Base-by-base conservation (phyloP, 1,284 basidiomycete genomes). In the Termitomyces sp. region DNA sequence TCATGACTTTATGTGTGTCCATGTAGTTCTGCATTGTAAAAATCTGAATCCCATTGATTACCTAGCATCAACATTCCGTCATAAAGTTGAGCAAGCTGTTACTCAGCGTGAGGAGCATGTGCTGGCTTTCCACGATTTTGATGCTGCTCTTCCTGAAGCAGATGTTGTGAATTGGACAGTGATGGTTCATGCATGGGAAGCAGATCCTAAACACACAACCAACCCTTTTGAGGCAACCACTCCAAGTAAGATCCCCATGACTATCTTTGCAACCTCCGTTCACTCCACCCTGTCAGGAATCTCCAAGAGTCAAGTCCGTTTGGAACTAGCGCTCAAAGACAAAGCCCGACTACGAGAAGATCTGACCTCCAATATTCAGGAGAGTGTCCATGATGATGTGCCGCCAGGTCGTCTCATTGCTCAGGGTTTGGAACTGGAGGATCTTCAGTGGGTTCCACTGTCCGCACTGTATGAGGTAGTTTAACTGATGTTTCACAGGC, bases 401-500 rank as follows among this genome's bases (percentile, higher is more conserved):
- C 53, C 55, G 0, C 59, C 60, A n/a, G 60, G 61, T 41, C 60
- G 60, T 42, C 66, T 3, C 57, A 66, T 44, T 21, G 21, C 5
- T 2, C 21, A 24, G 5, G 21, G 21, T 24, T 24, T 24, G 5
- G 21, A 24, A 24, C 5, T 64, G n/a, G 62, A 66, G 46, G 57
- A 59, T 13, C 40, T 37, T 8, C 63, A 66, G 64, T 68, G 44
- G 53, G 64, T 58, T 5, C 21, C 21, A 3, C 21, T n/a, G n/a
- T n/a, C n/a, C n/a, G n/a, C n/a, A n/a, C n/a, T n/a, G n/a, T n/a
- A n/a, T n/a, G n/a, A n/a, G n/a, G n/a, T n/a, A n/a, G n/a, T n/a
- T n/a, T n/a, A n/a, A n/a, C n/a, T n/a, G n/a, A n/a, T n/a, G n/a
- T n/a, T n/a, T n/a, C n/a, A n/a, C n/a, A n/a, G n/a, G n/a, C n/a